Base-by-base conservation (phyloP, 164 flowering plant species). In the Vitis rupestris region DNA sequence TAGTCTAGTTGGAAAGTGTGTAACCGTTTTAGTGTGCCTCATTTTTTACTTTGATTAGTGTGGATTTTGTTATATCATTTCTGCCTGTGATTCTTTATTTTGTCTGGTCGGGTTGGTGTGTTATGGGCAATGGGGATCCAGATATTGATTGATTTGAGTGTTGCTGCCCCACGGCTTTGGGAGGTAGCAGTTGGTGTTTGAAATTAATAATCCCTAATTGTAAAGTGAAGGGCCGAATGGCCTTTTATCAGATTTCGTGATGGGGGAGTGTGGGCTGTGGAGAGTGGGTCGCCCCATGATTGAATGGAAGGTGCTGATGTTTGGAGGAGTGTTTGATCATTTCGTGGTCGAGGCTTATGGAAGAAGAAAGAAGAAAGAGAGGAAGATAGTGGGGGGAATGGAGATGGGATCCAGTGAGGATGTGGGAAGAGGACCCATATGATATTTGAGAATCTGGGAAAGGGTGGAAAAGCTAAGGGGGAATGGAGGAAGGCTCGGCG, bases 401-500 rank as follows among this genome's bases (percentile, higher is more conserved):
- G 44, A 37, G 44, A 37, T 37, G 44, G 44, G 44, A 37, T 37
- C 44, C 44, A 37, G 44, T 37, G 44, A 37, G 44, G 44, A 37
- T 37, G 44, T 37, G 7, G 44, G 44, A 37, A 2, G 44, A 37
- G 44, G 44, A 37, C 44, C 27, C 44, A 37, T 37, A 23, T 37
- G 44, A 37, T 37, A 37, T 37, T 37, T 27, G 68, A 62, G 74
- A 57, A 74, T 74, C 70, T 74, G 59, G 31, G 53, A 64, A 67
- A 50, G 29, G 68, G 7, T 3, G 8, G 9, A 59, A 47, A 57
- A 19, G 54, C 30, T 53, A 16, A 65, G 14, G 58, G 12, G 23
- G 31, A 15, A 14, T 62, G 9, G 70, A 69, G 74, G 23, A 61
- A 65, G 63, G 53, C 48, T 12, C 70, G 75, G 72, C 75, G 74